Percentiles rank a stretch among this genome's conserved stretches.
These are phyloP conservation scores for Chaetomium fimeti DNA, from an alignment of 495 filamentous ascomycete species.

Conservation along the genomic window DNA sequence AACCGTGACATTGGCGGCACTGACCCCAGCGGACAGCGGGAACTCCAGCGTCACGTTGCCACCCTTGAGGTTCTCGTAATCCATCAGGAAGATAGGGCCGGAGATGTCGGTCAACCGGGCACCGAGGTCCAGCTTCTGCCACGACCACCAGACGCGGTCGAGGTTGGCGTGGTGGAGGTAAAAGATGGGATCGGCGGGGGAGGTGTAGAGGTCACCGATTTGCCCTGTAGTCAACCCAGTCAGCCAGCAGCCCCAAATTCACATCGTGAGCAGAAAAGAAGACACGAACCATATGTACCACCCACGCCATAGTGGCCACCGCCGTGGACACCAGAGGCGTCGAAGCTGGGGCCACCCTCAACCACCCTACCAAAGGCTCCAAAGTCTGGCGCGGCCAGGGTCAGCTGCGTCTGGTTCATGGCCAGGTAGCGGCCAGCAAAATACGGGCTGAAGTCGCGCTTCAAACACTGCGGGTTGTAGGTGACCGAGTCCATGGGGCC, in stretches of 20 bases:
- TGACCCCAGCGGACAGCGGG: conserved; percentile 35
- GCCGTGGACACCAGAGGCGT: conserved; percentile 25
- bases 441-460: conserved; percentile 37
- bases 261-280: conserved; percentile 7
- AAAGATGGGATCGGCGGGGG: conserved; percentile 10
- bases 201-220: conserved; percentile 27
- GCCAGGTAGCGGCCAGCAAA: conserved; percentile 28
- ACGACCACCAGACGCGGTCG: conserved; percentile 43
- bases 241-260: conserved; percentile 29
- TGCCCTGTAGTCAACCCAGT: conserved; percentile 29
- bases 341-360: conserved; percentile 27
- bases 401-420: conserved; percentile 23
- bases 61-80: conserved; percentile 21
- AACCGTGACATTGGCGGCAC: conserved; percentile 36
- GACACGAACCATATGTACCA: conserved; percentile 18
- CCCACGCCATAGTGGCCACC: conserved; percentile 29
- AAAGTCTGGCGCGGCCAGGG: conserved; percentile 24
- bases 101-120: conserved; percentile 41
- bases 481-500: conserved; percentile 27
- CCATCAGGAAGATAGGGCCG: conserved; percentile 29
- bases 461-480: conserved; percentile 41
- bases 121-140: conserved; percentile 40
- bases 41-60: conserved; percentile 37
- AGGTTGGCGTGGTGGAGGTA: conserved; percentile 44
- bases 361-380: conserved; percentile 26